Evolutionary conservation across 768 basidiomycete genomes (phyloP).

Genomic region (Mycena maculata): DNA sequence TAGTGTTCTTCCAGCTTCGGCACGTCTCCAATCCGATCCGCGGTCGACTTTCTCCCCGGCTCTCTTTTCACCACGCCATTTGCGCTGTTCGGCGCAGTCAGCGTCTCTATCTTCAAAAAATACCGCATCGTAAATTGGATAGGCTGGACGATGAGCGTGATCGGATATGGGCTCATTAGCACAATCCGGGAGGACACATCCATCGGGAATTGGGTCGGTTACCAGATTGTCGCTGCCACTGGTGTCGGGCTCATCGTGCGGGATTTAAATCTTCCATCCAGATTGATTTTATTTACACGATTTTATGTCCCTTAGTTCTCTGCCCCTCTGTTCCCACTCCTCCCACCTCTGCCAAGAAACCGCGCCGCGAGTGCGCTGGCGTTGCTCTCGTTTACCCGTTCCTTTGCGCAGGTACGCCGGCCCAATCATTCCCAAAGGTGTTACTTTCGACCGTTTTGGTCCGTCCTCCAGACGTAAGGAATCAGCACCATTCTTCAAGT

Average conservation of each 20-base stretch:
- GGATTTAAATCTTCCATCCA: not conserved
- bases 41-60: conserved; percentile 48
- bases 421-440: not conserved
- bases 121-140: conserved; percentile 49
- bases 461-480: conserved; percentile 33
- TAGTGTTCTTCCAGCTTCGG: conserved; percentile 57
- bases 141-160: conserved; percentile 49
- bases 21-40: conserved; percentile 48
- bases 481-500: conserved; percentile 46
- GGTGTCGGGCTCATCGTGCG: conserved; percentile 18
- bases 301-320: conserved; percentile 3
- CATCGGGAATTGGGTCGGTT: conserved; percentile 39
- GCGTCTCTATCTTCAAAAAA: conserved; percentile 40
- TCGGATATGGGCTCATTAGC: conserved; percentile 50
- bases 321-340: conserved; percentile 48
- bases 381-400: conserved; percentile 45
- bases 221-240: conserved; percentile 35
- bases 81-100: conserved; percentile 49
- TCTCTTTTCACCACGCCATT: conserved; percentile 51
- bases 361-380: conserved; percentile 51
- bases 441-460: not conserved
- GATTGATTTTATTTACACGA: too few relatives aligned
- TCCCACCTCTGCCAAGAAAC: conserved; percentile 48
- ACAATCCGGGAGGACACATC: conserved; percentile 37
- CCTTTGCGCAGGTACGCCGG: conserved; percentile 33